Percentiles rank a stretch among this genome's conserved stretches.
Conservation (phyloP, 306 rosid species). For the Malus sylvestris region DNA sequence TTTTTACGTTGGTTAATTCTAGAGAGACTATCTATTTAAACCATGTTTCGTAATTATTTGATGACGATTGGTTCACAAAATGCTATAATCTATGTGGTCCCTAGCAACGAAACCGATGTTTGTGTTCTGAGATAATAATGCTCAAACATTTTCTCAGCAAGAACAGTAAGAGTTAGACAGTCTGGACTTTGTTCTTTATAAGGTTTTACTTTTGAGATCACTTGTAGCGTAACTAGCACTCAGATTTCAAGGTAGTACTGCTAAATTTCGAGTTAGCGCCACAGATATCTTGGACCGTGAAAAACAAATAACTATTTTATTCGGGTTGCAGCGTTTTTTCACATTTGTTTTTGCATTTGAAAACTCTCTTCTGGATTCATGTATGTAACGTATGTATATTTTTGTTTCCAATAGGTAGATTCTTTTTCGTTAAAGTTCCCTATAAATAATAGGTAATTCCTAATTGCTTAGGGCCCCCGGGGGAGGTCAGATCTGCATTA, state of each 20-base stretch:
- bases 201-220: neutral
- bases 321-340: neutral
- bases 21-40: too few species aligned
- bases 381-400: neutral
- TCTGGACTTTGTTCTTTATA: neutral
- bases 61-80: neutral
- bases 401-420: neutral
- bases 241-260: neutral
- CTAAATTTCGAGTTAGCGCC: neutral
- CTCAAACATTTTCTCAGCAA: neutral
- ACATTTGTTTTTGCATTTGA: neutral
- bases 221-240: neutral
- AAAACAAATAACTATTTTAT: neutral
- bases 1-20: too few species aligned
- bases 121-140: neutral
- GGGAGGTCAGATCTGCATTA: constrained; percentile 14
- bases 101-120: neutral
- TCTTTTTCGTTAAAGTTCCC: neutral
- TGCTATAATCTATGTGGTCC: neutral
- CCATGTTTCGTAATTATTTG: too few species aligned
- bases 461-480: neutral
- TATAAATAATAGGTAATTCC: neutral
- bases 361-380: neutral
- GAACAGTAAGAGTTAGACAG: neutral
- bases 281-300: neutral